Evolutionary conservation across 2,329 filamentous ascomycete genomes (phyloP), one percentile per base, ranked within the genome.

Genomic region (Botrytis elliptica): DNA sequence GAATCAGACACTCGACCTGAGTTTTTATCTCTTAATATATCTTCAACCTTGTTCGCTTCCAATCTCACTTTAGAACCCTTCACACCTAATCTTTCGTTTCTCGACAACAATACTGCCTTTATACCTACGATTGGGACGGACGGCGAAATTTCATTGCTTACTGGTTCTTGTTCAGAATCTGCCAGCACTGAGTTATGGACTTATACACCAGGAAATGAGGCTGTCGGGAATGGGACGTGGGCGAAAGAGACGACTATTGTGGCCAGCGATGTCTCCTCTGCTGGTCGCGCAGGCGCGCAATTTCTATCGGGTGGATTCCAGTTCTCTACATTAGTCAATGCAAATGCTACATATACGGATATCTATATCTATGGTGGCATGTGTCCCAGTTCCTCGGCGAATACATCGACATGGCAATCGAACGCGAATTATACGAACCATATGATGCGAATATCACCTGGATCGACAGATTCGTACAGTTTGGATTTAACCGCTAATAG

Each of bases 351-450:
- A 29, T 60, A 79, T 38, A 77, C 78, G 80, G 77, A 76, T 40
- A 81, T 83, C 63, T 82, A 83, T 70, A 74, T 80, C 44, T 98
- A 97, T 82, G 95, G 94, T 52, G 95, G 95, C 77, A 97, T 98
- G 94, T 98, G 95, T 79, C 91, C 92, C 4, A 82, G 82, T 12
- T 80, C 82, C n/a, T 82, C 84, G 33, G 80, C 82, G 29, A 85
- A 85, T 44, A 77, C 80, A 1, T 79, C 82, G 1, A 82, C 83
- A 29, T 94, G 93, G 91, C 88, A 93, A 75, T 87, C 88, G 2
- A 82, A 86, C 16, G 93, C 92, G 18, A 88, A 89, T 59, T 98
- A 97, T 82, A 95, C 93, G 2, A 94, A 94, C 79, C 84, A 87
- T 33, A 95, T 97, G 92, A 82, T 93, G 73, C 88, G 87, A 40